Percentiles rank a stretch among this genome's conserved stretches.
Evolutionary conservation across 2,329 filamentous ascomycete species (phyloP).

Genomic region (Microsporum ferrugineum): DNA sequence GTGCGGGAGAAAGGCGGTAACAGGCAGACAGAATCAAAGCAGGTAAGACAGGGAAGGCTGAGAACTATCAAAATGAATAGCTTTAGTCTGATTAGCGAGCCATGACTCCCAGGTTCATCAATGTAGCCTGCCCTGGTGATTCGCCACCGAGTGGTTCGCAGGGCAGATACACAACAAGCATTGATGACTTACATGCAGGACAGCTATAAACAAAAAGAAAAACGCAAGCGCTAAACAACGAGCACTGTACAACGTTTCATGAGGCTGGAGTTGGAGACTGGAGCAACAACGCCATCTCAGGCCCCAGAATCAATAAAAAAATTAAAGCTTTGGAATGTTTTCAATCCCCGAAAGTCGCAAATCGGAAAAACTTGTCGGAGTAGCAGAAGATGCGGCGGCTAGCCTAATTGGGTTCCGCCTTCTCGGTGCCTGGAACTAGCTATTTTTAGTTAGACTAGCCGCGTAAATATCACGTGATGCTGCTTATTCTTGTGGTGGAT

Average conservation of each 20-base stretch:
- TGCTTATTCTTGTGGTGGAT: neutral
- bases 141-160: constrained; percentile 1
- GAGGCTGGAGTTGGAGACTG: neutral
- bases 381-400: neutral
- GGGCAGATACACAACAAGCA: neutral
- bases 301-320: neutral
- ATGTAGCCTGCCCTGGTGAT: neutral
- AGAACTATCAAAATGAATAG: neutral
- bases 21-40: neutral
- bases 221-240: neutral
- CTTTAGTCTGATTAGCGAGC: neutral
- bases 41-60: neutral
- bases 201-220: neutral
- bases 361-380: neutral
- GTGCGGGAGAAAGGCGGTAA: neutral
- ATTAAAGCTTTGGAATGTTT: neutral
- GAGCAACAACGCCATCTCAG: neutral
- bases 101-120: neutral
- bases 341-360: neutral
- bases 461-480: neutral
- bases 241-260: neutral
- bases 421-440: constrained; percentile 1
- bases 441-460: neutral
- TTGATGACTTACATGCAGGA: neutral
- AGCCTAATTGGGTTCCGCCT: neutral